A percentile compares a stretch with the other conserved stretches of the same genome.
These are phyloP conservation scores for Micractinium sp. DNA, from an alignment of 139 green algal species.

Conservation along the genomic window DNA sequence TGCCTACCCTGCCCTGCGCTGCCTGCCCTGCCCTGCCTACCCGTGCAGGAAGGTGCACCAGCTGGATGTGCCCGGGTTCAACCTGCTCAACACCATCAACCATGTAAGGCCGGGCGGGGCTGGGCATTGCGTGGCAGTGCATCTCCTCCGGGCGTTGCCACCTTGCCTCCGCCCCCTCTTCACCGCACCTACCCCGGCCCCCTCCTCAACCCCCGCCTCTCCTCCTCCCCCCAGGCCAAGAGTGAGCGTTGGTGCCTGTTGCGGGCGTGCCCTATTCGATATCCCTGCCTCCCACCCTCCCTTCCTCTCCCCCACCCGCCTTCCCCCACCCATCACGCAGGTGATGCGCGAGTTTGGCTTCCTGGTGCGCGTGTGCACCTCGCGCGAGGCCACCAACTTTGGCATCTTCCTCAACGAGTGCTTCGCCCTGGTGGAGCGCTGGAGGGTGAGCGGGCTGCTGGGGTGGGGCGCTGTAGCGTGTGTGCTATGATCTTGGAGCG, in stretches of 20 bases:
- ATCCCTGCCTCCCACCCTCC: background rate
- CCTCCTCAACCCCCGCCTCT: background rate
- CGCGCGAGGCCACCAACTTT: constrained; percentile 69
- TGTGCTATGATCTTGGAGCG: too few relatives aligned
- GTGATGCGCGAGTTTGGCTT: constrained; percentile 50
- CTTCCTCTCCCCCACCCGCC: background rate
- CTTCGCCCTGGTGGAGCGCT: constrained; percentile 54
- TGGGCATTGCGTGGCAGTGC: background rate
- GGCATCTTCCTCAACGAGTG: constrained; percentile 69
- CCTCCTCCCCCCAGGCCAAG: too few relatives aligned
- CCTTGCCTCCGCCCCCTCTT: too few relatives aligned
- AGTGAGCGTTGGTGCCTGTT: too few relatives aligned
- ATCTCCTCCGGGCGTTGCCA: background rate
- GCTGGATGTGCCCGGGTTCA: constrained; percentile 59
- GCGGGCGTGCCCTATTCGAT: background rate
- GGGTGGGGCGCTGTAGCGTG: background rate
- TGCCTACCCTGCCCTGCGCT: too few relatives aligned
- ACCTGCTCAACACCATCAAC: constrained; percentile 55
- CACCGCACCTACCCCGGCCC: background rate
- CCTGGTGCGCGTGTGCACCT: constrained; percentile 61
- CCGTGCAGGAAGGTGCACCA: constrained; percentile 52
- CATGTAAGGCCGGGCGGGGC: background rate
- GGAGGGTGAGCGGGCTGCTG: constrained; percentile 43
- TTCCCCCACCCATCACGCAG: constrained; percentile 15
- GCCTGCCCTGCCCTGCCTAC: background rate